Conservation (phyloP, 805 yeast species). For the Schizosaccharomyces pombe region DNA sequence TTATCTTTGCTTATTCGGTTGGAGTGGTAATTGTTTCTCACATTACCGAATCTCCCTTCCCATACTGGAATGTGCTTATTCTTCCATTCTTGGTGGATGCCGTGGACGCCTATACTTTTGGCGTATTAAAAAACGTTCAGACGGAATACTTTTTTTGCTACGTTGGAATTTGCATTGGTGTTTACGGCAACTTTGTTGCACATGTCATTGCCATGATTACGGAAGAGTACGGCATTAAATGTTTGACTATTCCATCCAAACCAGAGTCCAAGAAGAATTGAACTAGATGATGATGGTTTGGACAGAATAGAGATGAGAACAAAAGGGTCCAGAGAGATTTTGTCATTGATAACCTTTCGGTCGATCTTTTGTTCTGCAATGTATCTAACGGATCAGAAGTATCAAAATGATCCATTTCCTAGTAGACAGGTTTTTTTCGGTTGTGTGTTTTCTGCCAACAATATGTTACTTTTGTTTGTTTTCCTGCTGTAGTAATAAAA, state of each 20-base stretch:
- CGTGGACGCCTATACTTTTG: conserved; percentile 21
- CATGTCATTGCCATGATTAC: conserved; percentile 50
- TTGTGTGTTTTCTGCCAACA: no score
- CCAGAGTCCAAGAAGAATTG: background rate
- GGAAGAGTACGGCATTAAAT: background rate
- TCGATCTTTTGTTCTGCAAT: no score
- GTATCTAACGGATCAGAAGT: no score
- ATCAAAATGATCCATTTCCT: no score
- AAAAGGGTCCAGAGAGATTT: no score
- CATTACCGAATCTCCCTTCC: conserved; percentile 62
- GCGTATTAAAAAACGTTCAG: conserved; percentile 18
- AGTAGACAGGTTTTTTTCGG: no score
- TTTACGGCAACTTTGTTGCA: conserved; percentile 38
- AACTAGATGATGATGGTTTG: no score
- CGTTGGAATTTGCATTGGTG: conserved; percentile 30
- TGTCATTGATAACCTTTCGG: no score
- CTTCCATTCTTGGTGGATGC: conserved; percentile 19
- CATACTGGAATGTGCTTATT: conserved; percentile 46
- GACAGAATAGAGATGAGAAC: no score
- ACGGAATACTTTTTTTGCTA: conserved; percentile 25
- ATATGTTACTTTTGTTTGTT: no score
- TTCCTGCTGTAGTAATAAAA: no score
- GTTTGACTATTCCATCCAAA: background rate
- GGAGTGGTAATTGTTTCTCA: conserved; percentile 46
- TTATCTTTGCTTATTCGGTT: conserved; percentile 27